Base-by-base conservation (phyloP, 345 rosid species). In the Arabis alpina region DNA sequence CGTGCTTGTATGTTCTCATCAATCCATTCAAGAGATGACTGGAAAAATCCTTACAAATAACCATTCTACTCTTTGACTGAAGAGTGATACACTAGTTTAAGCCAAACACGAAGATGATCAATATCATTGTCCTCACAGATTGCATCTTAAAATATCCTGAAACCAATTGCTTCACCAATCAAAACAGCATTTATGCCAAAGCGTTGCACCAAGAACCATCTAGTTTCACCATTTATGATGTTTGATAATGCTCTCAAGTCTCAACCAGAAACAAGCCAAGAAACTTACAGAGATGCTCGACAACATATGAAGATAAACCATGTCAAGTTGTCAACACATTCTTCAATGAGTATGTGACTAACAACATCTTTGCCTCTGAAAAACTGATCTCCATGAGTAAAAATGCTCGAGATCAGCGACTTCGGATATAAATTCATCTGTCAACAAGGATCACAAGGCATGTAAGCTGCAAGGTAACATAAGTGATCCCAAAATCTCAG, bases 181-280 rank as follows among this genome's bases (percentile, higher is more conserved):
- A 32, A 59, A 42, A 59, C 50, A 59, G 23, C 15, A 23, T 41
- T 59, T 59, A 27, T 45, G 30, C 87, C 92, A 71, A 82, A 84
- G 56, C 68, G 84, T 76, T 88, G 85, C 41, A 51, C 83, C 79
- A 84, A 76, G 77, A 87, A 85, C 81, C 92, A 67, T 91, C 90
- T 36, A 88, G 90, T 51, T 83, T 90, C 97, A 85, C 23, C 23
- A 19, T 19, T 19, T 19, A 19, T 19, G 23, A 85, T 78, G 63
- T 88, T 86, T 45, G 36, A 86, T 81, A 54, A 74, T 62, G 8
- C 13, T 49, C 32, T 25, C 34, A 50, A 54, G 4, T 2, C 13
- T 19, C 32, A 50, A 24, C 32, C 36, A 32, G 36, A 32, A n/a
- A n/a, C n/a, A n/a, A n/a, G n/a, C n/a, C n/a, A n/a, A n/a, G n/a